Evolutionary conservation across 495 filamentous ascomycete species (phyloP), one percentile per base, ranked within the genome.

Genomic region (Penicillium longicatenatum): DNA sequence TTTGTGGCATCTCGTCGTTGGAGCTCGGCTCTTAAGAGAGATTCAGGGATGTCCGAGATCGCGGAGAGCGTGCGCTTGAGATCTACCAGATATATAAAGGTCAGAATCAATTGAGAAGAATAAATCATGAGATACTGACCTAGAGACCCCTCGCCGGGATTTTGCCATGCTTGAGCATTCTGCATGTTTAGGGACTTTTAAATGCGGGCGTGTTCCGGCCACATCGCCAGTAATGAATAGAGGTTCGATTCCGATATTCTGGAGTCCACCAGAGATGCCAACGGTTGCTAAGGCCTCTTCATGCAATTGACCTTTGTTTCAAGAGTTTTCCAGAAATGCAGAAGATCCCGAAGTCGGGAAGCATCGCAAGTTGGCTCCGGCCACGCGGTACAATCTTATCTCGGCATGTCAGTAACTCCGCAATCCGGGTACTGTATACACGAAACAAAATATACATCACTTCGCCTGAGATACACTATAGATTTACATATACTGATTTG

Each of bases 1-100:
- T 51, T 59, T 46, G 49, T 51, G 26, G 50, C 62, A 63, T 62
- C 63, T 60, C 73, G 65, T 56, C 71, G 69, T 9, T 57, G 49
- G 24, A 76, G 62, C 33, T 77, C 74, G 19, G 67, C 73, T 54
- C 57, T 66, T 42, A 76, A 56, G 37, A 70, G 29, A 47, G 69
- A 55, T 50, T 71, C 67, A 10, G 73, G 66, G 20, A 77, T 54
- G 14, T 63, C 53, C 33, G 67, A 65, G 7, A 75, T 63, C 33
- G 58, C 45, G 17, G 64, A 51, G 26, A 68, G 46, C 41, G 60
- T 49, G 17, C 51, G 52, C 59, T 61, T 67, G 26, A 61, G 53
- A 24, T 60, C 72, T 76, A 47, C 22, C 47, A 12, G 46, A 29
- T 17, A 51, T 10, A 16, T 41, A 37, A 37, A 7, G 30, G 44